Conservation (phyloP, 2,329 filamentous ascomycete species). For the Aureobasidium mangrovei region DNA sequence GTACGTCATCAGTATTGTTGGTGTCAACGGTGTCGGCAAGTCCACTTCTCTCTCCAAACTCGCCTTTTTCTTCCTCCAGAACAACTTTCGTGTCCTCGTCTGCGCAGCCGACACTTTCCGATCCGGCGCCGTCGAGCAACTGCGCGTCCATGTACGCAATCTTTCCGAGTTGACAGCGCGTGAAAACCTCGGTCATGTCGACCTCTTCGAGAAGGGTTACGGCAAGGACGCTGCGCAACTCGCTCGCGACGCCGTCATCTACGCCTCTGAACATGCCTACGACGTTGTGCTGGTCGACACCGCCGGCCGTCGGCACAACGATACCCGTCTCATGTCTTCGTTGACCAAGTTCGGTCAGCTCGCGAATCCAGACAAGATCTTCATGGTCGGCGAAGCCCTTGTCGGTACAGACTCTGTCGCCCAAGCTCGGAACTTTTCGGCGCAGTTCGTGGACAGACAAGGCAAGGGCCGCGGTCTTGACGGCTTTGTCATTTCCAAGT, state of each 20-base stretch:
- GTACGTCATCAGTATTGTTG: conserved; percentile 96
- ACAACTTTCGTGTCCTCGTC: conserved; percentile 90
- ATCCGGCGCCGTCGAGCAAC: conserved; percentile 91
- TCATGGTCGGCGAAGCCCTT: conserved; percentile 91
- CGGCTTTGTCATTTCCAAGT: conserved; percentile 97
- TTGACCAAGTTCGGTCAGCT: conserved; percentile 97
- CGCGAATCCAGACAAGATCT: conserved; percentile 92
- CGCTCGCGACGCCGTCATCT: conserved; percentile 83
- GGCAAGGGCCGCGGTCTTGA: conserved; percentile 65
- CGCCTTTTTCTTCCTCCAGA: conserved; percentile 94
- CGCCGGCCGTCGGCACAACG: conserved; percentile 88
- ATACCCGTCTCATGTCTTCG: conserved; percentile 89
- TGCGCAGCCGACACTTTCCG: conserved; percentile 95
- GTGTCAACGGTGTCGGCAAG: conserved; percentile 97
- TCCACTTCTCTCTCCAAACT: conserved; percentile 97
- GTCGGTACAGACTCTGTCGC: conserved; percentile 93
- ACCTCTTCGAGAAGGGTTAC: conserved; percentile 94
- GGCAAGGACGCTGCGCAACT: conserved; percentile 95
- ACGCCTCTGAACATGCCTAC: conserved; percentile 62
- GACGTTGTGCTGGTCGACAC: conserved; percentile 97
- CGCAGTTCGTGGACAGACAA: conserved; percentile 54
- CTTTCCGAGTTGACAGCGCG: conserved; percentile 78
- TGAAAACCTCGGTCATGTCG: conserved; percentile 71
- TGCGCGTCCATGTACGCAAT: conserved; percentile 90
- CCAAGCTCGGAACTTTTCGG: conserved; percentile 93